Percentiles rank a stretch among this genome's conserved stretches.
These are phyloP conservation scores for Corymbia maculata DNA, from an alignment of 345 rosid species.

Conservation along the genomic window DNA sequence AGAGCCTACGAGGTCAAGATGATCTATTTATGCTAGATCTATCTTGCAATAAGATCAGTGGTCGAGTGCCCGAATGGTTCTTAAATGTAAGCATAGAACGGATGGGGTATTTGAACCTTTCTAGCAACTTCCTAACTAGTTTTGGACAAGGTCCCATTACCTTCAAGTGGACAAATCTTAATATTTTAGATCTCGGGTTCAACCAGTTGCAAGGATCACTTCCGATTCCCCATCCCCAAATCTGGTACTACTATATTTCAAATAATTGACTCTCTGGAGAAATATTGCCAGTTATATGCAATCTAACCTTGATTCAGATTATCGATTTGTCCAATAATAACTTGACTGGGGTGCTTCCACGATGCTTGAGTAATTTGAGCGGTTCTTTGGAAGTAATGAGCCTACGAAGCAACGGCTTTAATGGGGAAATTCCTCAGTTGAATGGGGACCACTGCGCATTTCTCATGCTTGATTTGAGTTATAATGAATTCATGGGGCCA, in stretches of 20 bases:
- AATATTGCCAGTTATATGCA: slow-evolving; percentile 1
- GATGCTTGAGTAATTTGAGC: slow-evolving; percentile 8
- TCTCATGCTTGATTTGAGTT: slow-evolving; percentile 5
- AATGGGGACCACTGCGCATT: not conserved
- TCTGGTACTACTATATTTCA: not conserved
- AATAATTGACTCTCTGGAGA: slow-evolving; percentile 3
- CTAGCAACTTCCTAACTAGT: slow-evolving; percentile 2
- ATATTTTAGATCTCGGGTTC: not conserved
- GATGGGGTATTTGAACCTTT: not conserved
- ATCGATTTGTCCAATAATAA: slow-evolving; percentile 14
- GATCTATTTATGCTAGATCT: not conserved
- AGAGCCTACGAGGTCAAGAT: not conserved
- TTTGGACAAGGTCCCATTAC: not conserved
- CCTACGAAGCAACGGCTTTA: slow-evolving; percentile 9
- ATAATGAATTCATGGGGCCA: slow-evolving; percentile 1
- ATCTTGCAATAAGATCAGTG: slow-evolving; percentile 1
- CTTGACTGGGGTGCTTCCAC: slow-evolving; percentile 14
- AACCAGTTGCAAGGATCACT: slow-evolving; percentile 7
- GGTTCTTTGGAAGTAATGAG: not conserved
- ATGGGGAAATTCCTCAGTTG: slow-evolving; percentile 7
- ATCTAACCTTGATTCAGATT: not conserved
- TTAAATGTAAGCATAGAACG: not conserved
- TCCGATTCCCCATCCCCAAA: not conserved
- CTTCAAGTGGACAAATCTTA: not conserved
- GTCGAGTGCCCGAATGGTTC: slow-evolving; percentile 7